Percentiles rank a stretch among this genome's conserved stretches.
Evolutionary conservation across 78 protist species (phyloP).

Genomic region (Tieghemostelium lacteum): DNA sequence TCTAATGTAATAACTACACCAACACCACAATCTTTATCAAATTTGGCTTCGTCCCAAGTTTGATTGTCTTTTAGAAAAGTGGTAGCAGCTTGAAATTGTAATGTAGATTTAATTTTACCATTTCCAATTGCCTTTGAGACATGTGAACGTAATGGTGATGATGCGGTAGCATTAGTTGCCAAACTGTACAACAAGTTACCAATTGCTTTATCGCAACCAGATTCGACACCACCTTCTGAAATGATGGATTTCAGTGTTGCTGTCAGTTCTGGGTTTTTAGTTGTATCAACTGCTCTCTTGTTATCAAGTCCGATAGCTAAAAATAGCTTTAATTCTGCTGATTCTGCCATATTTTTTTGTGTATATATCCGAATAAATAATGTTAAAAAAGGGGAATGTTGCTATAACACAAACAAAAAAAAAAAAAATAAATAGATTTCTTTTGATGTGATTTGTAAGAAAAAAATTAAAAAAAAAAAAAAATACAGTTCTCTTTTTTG

Average conservation of each 20-base stretch:
- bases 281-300: conserved; percentile 68
- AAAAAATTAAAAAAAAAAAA: too few species aligned
- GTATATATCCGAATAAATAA: too few species aligned
- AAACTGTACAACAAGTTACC: conserved; percentile 69
- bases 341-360: too few species aligned
- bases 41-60: conserved; percentile 15
- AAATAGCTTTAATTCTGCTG: conserved; percentile 47
- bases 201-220: conserved; percentile 56
- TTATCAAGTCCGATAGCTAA: conserved; percentile 65
- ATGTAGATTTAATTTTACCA: conserved; percentile 21
- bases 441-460: too few species aligned
- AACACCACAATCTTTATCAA: conserved; percentile 70
- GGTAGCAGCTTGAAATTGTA: conserved; percentile 39
- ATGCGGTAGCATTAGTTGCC: conserved; percentile 30
- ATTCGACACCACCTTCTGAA: conserved; percentile 20
- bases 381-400: too few species aligned
- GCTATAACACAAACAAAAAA: too few species aligned
- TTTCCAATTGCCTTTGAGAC: conserved; percentile 50
- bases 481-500: too few species aligned
- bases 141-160: conserved; percentile 55
- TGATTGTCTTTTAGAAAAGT: conserved; percentile 22
- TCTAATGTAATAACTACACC: conserved; percentile 56
- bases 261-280: conserved; percentile 51
- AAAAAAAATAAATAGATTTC: too few species aligned
- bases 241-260: conserved; percentile 30